These are phyloP conservation scores for Penicillium nordicum DNA, from an alignment of 2,329 filamentous ascomycete species.

Conservation along the genomic window DNA sequence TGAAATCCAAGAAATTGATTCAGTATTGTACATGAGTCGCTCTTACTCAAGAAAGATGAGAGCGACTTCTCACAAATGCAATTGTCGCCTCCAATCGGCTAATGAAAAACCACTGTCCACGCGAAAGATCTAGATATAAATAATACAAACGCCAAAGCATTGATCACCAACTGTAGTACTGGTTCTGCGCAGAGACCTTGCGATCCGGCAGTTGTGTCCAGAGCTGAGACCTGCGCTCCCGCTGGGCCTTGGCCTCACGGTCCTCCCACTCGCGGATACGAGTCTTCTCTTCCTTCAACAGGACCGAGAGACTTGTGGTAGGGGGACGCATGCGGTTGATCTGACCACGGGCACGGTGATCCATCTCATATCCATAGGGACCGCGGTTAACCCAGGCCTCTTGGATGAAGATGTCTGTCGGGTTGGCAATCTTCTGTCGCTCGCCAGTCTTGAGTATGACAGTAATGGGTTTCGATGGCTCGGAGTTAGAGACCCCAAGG, in stretches of 20 bases:
- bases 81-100: conserved; percentile 13
- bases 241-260: conserved; percentile 70
- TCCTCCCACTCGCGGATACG: conserved; percentile 77
- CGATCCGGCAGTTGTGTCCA: conserved; percentile 89
- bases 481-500: conserved; percentile 43
- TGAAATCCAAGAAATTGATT: conserved; percentile 12
- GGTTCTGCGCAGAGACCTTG: conserved; percentile 76
- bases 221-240: conserved; percentile 69
- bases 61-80: conserved; percentile 13
- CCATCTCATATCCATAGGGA: conserved; percentile 56
- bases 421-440: conserved; percentile 67
- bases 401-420: conserved; percentile 81
- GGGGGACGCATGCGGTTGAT: conserved; percentile 67
- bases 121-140: conserved; percentile 24
- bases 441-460: conserved; percentile 74
- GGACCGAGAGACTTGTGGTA: conserved; percentile 69
- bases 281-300: conserved; percentile 93
- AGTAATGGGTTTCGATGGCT: conserved; percentile 46
- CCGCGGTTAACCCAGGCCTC: conserved; percentile 90
- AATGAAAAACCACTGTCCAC: conserved; percentile 19
- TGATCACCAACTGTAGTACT: conserved; percentile 84
- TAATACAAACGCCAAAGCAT: conserved; percentile 32
- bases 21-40: conserved; percentile 22
- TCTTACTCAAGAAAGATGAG: neutral
- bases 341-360: conserved; percentile 73